Conservation (phyloP, 305 asterid species). For the Plantago lanceolata region DNA sequence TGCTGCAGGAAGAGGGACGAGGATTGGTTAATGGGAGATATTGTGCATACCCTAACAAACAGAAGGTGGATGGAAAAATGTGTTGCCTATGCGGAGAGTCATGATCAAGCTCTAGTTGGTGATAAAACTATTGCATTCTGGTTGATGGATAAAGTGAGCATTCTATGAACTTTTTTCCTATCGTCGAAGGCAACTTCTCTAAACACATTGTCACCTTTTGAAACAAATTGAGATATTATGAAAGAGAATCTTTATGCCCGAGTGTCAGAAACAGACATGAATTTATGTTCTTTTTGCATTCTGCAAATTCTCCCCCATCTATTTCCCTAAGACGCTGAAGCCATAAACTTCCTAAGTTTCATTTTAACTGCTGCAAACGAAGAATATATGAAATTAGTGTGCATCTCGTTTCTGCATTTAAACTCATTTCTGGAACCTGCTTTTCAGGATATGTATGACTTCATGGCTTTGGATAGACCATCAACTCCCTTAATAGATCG, state of each 20-base stretch:
- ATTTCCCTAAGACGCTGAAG: no score
- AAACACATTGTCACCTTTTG: not conserved
- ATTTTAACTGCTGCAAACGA: no score
- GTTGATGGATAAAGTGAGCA: conserved; percentile 95
- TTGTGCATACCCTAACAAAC: conserved; percentile 74
- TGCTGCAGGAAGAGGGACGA: conserved; percentile 83
- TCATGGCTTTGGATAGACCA: conserved; percentile 96
- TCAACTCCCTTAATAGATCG: conserved; percentile 89
- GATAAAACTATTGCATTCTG: conserved; percentile 98
- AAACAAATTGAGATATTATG: conserved; percentile 1
- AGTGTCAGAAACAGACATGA: not conserved
- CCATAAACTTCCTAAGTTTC: no score
- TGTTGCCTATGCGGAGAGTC: conserved; percentile 91
- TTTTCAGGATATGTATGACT: conserved; percentile 97
- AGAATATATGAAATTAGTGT: no score
- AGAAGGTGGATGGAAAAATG: conserved; percentile 97
- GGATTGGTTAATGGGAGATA: conserved; percentile 97
- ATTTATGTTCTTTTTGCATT: no score
- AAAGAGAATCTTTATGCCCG: not conserved
- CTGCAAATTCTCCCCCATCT: no score
- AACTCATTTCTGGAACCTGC: conserved; percentile 24
- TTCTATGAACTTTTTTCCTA: conserved; percentile 15
- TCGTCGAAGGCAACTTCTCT: not conserved
- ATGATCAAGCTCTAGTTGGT: conserved; percentile 97
- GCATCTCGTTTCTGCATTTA: conserved; percentile 11